Evolutionary conservation across 1,139 yeast genomes (phyloP).

Genomic region (Lipomyces yarrowii): DNA sequence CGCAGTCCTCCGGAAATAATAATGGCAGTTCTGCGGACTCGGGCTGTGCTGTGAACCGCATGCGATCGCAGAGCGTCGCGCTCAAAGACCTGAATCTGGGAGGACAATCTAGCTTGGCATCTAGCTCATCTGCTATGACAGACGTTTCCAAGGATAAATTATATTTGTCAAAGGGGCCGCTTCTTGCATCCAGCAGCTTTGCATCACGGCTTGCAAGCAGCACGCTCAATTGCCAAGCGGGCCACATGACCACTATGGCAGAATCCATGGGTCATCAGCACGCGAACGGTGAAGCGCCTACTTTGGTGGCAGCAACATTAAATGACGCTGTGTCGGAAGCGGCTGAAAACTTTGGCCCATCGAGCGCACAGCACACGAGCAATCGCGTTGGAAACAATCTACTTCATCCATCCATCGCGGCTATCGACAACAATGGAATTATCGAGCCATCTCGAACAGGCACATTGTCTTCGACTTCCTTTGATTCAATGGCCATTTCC

Average conservation of each 20-base stretch:
- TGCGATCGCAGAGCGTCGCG: not conserved
- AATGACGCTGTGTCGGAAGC: not conserved
- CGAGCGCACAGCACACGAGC: not conserved
- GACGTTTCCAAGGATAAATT: not conserved
- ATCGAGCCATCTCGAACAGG: not conserved
- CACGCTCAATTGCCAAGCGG: not conserved
- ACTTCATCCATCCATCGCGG: not conserved
- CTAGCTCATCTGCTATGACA: not conserved
- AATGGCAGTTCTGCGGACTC: not conserved
- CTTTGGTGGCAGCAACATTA: not conserved
- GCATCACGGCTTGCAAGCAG: not conserved
- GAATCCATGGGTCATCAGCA: not conserved
- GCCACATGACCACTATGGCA: not conserved
- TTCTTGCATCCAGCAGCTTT: not conserved
- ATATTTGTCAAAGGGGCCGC: not conserved
- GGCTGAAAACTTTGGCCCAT: not conserved
- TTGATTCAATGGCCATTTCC: not conserved
- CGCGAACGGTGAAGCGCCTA: not conserved
- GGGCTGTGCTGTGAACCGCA: not conserved
- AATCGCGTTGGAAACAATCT: not conserved
- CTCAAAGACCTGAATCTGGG: not conserved
- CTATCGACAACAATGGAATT: not conserved
- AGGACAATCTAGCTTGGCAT: not conserved
- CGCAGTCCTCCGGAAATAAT: slow-evolving; percentile 4
- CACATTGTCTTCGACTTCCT: not conserved